Evolutionary conservation across 495 filamentous ascomycete genomes (phyloP), one percentile per base, ranked within the genome.

Genomic region (Penicillium angulare): DNA sequence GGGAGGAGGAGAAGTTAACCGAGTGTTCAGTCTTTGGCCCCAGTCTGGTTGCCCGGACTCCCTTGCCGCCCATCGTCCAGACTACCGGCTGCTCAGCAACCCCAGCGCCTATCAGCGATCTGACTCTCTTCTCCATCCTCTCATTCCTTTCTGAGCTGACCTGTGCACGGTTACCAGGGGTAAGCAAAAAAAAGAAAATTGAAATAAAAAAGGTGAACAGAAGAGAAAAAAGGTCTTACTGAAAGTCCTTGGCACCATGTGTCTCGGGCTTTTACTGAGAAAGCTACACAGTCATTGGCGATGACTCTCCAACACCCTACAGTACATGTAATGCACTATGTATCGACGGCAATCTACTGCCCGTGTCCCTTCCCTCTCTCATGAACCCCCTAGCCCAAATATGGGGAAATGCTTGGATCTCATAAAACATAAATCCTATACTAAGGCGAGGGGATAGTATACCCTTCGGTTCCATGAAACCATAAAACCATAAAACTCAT

Each of bases 41-140:
- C 57, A 46, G 41, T 32, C 33, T 54, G 41, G 72, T 75, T 75
- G 72, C 72, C 68, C 55, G 66, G 72, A 58, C 72, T 75, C 72
- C 72, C 72, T 73, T 72, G 66, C 69, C 71, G 69, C 69, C 54
- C 61, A 59, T 60, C 49, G 43, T 46, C 52, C 61, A 52, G 55
- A 62, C 66, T 67, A 68, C 51, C 49, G 49, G 50, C 59, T 65
- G 57, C 61, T 53, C 63, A 68, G 66, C 59, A 68, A 65, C 66
- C 54, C 24, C 63, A 56, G 50, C 57, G 57, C 68, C 65, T 68
- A 72, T 72, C 68, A 72, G 57, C 63, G 46, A 29, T 40, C 27
- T 45, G 46, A 27, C 49, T 52, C 24, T 33, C 20, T 20, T 26
- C 33, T 34, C 43, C 53, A 47, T 31, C 34, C 34, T 34, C n/a